Evolutionary conservation across 2,329 filamentous ascomycete genomes (phyloP).

Genomic region (Xylaria sp.): DNA sequence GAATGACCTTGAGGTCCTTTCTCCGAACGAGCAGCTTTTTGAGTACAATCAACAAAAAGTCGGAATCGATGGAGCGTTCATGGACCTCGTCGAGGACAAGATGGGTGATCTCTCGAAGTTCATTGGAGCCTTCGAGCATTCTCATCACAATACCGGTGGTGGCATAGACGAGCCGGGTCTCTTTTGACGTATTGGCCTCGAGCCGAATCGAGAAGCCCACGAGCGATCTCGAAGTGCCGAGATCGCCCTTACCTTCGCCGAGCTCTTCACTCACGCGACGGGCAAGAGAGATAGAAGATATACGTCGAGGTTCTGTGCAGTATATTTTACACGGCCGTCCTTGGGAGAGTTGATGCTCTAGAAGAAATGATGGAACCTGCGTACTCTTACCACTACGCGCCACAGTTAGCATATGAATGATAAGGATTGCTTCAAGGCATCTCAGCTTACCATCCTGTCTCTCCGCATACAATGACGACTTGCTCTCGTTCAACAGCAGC

Average conservation of each 20-base stretch:
- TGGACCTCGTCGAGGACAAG: slow-evolving; percentile 97
- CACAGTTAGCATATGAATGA: slow-evolving; percentile 25
- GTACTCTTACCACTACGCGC: slow-evolving; percentile 81
- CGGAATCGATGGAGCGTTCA: slow-evolving; percentile 93
- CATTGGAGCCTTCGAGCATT: slow-evolving; percentile 89
- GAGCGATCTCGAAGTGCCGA: slow-evolving; percentile 81
- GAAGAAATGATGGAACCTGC: slow-evolving; percentile 90
- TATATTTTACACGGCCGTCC: slow-evolving; percentile 89
- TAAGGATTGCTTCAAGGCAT: neutral
- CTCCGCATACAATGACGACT: slow-evolving; percentile 91
- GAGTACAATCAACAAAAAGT: slow-evolving; percentile 91
- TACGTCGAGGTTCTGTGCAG: slow-evolving; percentile 92
- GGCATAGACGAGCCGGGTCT: slow-evolving; percentile 87
- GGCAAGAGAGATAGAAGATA: slow-evolving; percentile 93
- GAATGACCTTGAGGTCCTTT: slow-evolving; percentile 84
- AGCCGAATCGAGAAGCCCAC: slow-evolving; percentile 94
- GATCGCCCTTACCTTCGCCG: slow-evolving; percentile 78
- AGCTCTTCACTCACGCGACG: slow-evolving; percentile 93
- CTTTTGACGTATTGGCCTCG: slow-evolving; percentile 80
- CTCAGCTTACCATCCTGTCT: slow-evolving; percentile 75
- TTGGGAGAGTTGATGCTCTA: slow-evolving; percentile 83
- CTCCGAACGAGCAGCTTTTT: slow-evolving; percentile 77
- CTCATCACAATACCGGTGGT: slow-evolving; percentile 94
- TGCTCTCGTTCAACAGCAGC: slow-evolving; percentile 77
- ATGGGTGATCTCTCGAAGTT: slow-evolving; percentile 88